phyloP scores from a whole-genome alignment of 371 early-diverging fungal species.

The Rhizopus arrhizus region DNA sequence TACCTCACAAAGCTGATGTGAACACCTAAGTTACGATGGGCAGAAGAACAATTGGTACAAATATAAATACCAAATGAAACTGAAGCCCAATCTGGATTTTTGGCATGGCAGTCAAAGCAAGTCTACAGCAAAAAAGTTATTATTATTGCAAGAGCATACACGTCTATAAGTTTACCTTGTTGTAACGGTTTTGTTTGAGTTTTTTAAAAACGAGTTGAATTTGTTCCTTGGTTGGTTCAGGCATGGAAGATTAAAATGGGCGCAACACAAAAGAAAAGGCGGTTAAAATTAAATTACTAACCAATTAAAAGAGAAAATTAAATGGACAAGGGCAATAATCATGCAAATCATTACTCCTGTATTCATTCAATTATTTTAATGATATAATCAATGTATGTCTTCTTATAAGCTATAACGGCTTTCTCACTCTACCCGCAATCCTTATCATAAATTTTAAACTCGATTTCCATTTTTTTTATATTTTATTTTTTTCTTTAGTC shows the following conservation, averaged over 20 bases:
- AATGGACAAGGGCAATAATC: not conserved
- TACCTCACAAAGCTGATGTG: slow-evolving; percentile 96
- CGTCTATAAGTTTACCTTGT: slow-evolving; percentile 64
- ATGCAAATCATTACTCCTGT: not conserved
- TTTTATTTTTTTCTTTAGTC: not conserved
- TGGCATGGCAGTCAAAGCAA: slow-evolving; percentile 97
- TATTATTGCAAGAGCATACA: not conserved
- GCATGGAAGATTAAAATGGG: slow-evolving; percentile 28
- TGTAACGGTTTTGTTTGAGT: slow-evolving; percentile 73
- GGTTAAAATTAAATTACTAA: no score
- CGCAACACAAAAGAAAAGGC: not conserved
- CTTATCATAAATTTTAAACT: no score
- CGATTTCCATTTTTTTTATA: not conserved
- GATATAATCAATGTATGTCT: no score
- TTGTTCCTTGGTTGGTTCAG: slow-evolving; percentile 76
- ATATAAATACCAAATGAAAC: slow-evolving; percentile 97
- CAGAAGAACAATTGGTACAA: slow-evolving; percentile 97
- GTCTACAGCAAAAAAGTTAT: slow-evolving; percentile 43
- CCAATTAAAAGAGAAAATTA: not conserved
- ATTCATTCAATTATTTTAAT: no score
- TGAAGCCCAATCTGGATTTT: slow-evolving; percentile 97
- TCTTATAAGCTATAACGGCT: no score
- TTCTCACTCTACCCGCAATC: no score
- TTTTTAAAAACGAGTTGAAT: slow-evolving; percentile 80
- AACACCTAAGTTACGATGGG: slow-evolving; percentile 93